These are phyloP conservation scores for Tanacetum coccineum DNA, from an alignment of 129 eudicot species.

Conservation along the genomic window DNA sequence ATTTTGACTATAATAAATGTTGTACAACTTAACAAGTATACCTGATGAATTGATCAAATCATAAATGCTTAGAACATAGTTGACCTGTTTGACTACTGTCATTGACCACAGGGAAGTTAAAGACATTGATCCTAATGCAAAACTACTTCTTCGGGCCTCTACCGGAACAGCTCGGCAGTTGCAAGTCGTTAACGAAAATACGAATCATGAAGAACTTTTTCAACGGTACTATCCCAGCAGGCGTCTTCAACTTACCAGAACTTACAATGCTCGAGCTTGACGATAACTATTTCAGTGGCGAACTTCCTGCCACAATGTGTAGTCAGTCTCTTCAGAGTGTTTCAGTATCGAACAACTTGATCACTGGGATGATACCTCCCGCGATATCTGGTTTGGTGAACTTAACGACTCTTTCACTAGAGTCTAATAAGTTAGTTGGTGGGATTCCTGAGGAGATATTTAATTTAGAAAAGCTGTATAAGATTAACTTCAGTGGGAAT, in stretches of 20 bases:
- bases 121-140: conserved; percentile 52
- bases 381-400: conserved; percentile 51
- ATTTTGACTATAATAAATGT: too few species aligned
- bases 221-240: conserved; percentile 63
- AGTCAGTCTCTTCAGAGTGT: conserved; percentile 38
- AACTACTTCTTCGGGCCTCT: conserved; percentile 62
- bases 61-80: neutral
- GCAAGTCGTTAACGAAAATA: conserved; percentile 53
- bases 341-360: conserved; percentile 51
- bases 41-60: neutral
- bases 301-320: conserved; percentile 44
- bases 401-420: conserved; percentile 39
- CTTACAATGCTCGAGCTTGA: conserved; percentile 55
- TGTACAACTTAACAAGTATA: too few species aligned
- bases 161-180: conserved; percentile 61
- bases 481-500: conserved; percentile 52
- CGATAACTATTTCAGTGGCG: conserved; percentile 59
- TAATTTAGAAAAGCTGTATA: conserved; percentile 38
- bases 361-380: conserved; percentile 56
- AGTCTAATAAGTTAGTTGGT: conserved; percentile 50
- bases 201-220: conserved; percentile 59
- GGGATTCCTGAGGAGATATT: conserved; percentile 53
- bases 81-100: conserved; percentile 14
- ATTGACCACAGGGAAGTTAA: conserved; percentile 38
- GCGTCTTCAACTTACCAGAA: conserved; percentile 61